A percentile compares a stretch with the other conserved stretches of the same genome.
phyloP scores from a whole-genome alignment of 257 asterid genomes.

The Solanum boliviense region DNA sequence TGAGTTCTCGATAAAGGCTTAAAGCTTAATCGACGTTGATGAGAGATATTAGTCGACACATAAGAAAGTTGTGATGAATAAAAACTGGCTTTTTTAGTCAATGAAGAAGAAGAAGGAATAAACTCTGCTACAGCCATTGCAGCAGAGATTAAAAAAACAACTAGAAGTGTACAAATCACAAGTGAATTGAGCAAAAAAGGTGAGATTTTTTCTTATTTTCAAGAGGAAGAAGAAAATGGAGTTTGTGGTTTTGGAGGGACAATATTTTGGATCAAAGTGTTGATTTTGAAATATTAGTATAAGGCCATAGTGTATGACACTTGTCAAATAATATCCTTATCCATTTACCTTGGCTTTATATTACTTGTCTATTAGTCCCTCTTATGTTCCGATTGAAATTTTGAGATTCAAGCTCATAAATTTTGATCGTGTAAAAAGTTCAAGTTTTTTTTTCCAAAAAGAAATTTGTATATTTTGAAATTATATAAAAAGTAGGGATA shows the following conservation, averaged over 20 bases:
- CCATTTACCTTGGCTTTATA: neutral
- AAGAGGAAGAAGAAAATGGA: neutral
- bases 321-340: slow-evolving; percentile 21
- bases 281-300: slow-evolving; percentile 35
- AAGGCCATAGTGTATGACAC: slow-evolving; percentile 64
- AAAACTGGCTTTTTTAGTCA: slow-evolving; percentile 11
- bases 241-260: slow-evolving; percentile 12
- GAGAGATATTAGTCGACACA: slow-evolving; percentile 30
- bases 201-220: neutral
- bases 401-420: accelerated
- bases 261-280: neutral
- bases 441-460: no score
- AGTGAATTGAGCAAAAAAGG: neutral
- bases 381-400: no score
- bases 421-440: accelerated
- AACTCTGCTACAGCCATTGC: slow-evolving; percentile 84
- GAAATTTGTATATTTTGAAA: no score
- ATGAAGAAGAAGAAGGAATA: slow-evolving; percentile 5
- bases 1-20: slow-evolving; percentile 16
- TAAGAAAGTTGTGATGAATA: slow-evolving; percentile 45
- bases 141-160: slow-evolving; percentile 6
- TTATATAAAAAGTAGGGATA: no score
- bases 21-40: slow-evolving; percentile 22
- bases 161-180: neutral
- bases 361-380: neutral